A percentile compares a stretch with the other conserved stretches of the same genome.
These are phyloP conservation scores for Rehmannia glutinosa DNA, from an alignment of 257 asterid species.

Conservation along the genomic window DNA sequence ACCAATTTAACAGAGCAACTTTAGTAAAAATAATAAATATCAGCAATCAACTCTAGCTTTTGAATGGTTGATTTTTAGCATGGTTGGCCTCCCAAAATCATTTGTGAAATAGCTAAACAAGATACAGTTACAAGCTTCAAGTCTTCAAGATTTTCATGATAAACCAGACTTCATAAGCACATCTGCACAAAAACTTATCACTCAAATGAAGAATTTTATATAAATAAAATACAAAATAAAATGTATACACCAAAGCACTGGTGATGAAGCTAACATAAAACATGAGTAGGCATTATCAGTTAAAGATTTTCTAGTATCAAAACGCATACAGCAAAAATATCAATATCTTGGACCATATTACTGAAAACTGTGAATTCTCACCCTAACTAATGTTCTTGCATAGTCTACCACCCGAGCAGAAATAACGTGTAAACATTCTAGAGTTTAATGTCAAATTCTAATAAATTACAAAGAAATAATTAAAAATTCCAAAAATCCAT, in stretches of 20 bases:
- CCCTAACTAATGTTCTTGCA: slow-evolving; percentile 92
- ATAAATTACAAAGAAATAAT: too few species aligned
- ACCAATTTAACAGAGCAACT: not conserved
- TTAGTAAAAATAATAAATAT: too few species aligned
- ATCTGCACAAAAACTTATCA: not conserved
- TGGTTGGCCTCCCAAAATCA: too few species aligned
- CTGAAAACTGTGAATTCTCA: slow-evolving; percentile 31
- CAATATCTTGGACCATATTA: not conserved
- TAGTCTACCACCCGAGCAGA: slow-evolving; percentile 82
- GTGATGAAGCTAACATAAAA: not conserved
- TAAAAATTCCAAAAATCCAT: too few species aligned
- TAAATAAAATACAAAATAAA: not conserved
- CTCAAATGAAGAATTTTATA: not conserved
- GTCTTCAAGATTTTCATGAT: not conserved
- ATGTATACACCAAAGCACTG: not conserved
- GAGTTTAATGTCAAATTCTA: too few species aligned
- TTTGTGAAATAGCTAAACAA: not conserved
- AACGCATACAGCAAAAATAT: not conserved
- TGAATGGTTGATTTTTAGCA: too few species aligned
- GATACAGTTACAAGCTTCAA: not conserved
- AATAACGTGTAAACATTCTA: too few species aligned
- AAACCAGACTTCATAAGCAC: not conserved
- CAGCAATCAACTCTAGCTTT: too few species aligned
- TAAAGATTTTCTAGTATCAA: not conserved
- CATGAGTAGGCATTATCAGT: not conserved